These are phyloP conservation scores for Fagus crenata DNA, from an alignment of 306 rosid genomes.

Conservation along the genomic window DNA sequence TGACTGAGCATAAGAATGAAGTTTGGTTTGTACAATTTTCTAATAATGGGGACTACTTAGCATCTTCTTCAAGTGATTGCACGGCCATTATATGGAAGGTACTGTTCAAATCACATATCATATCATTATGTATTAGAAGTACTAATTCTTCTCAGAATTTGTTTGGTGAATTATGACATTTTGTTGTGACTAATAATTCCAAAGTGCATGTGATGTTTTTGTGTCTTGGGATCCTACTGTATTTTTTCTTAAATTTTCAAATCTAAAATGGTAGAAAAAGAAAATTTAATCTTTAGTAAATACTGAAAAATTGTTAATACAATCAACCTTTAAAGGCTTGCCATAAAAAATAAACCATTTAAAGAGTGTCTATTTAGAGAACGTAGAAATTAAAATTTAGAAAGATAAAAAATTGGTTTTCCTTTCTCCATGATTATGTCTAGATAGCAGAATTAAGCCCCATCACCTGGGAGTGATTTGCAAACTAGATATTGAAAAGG, in stretches of 20 bases:
- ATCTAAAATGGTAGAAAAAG: neutral
- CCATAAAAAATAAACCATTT: neutral
- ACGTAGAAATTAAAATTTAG: neutral
- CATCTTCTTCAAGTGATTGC: slow-evolving; percentile 87
- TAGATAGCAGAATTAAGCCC: too few relatives aligned
- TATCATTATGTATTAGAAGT: slow-evolving; percentile 15
- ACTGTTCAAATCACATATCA: slow-evolving; percentile 25
- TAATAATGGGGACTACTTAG: slow-evolving; percentile 73
- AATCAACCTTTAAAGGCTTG: neutral
- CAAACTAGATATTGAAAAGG: too few relatives aligned
- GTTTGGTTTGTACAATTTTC: slow-evolving; percentile 97
- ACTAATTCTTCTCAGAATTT: neutral
- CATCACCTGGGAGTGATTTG: too few relatives aligned
- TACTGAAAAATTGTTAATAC: neutral
- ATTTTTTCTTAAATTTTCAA: neutral
- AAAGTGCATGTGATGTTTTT: neutral
- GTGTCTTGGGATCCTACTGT: neutral
- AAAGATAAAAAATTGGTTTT: neutral
- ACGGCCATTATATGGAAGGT: slow-evolving; percentile 95
- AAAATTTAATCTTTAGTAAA: neutral
- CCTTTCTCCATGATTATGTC: too few relatives aligned
- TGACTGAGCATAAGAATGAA: slow-evolving; percentile 84
- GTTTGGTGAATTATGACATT: neutral
- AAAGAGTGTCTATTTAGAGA: neutral
- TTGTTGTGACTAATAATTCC: neutral